Conservation (phyloP, 2,329 filamentous ascomycete genomes). For the Truncatella angustata region DNA sequence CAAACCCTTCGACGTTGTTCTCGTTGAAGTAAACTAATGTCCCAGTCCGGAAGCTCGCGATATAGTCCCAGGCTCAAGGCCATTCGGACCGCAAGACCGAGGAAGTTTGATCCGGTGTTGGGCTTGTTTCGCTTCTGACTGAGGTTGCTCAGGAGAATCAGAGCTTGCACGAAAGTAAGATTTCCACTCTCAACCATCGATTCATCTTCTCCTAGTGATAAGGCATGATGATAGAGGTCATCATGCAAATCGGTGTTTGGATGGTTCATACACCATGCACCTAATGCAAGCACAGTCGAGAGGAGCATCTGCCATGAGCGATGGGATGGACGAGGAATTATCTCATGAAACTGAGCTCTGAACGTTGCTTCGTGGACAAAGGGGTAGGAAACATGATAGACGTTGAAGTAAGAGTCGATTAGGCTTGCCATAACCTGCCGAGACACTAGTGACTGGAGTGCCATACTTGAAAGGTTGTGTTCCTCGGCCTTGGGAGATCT, state of each 20-base stretch:
- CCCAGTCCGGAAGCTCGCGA: slow-evolving; percentile 36
- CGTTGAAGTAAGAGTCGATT: slow-evolving; percentile 39
- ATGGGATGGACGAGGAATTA: slow-evolving; percentile 25
- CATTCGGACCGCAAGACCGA: slow-evolving; percentile 45
- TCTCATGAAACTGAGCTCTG: slow-evolving; percentile 33
- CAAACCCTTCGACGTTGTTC: slow-evolving; percentile 40
- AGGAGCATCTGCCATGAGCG: slow-evolving; percentile 33
- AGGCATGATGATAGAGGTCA: slow-evolving; percentile 26
- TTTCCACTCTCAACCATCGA: slow-evolving; percentile 32
- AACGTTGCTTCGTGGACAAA: slow-evolving; percentile 45
- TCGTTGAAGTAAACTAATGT: slow-evolving; percentile 30
- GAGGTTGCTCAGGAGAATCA: slow-evolving; percentile 35
- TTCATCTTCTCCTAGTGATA: slow-evolving; percentile 25
- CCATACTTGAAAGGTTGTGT: slow-evolving; percentile 13
- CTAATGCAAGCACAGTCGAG: slow-evolving; percentile 36
- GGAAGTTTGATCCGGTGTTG: slow-evolving; percentile 46
- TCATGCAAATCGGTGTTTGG: slow-evolving; percentile 22
- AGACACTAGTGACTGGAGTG: slow-evolving; percentile 21
- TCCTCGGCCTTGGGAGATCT: not conserved
- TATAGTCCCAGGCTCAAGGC: slow-evolving; percentile 45
- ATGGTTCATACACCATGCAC: slow-evolving; percentile 31
- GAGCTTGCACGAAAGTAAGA: slow-evolving; percentile 28
- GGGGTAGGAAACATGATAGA: slow-evolving; percentile 44
- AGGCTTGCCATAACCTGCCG: slow-evolving; percentile 22
- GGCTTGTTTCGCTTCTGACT: slow-evolving; percentile 46